Base-by-base conservation (phyloP, 208 protist genomes). In the Phytomonas serpens region DNA sequence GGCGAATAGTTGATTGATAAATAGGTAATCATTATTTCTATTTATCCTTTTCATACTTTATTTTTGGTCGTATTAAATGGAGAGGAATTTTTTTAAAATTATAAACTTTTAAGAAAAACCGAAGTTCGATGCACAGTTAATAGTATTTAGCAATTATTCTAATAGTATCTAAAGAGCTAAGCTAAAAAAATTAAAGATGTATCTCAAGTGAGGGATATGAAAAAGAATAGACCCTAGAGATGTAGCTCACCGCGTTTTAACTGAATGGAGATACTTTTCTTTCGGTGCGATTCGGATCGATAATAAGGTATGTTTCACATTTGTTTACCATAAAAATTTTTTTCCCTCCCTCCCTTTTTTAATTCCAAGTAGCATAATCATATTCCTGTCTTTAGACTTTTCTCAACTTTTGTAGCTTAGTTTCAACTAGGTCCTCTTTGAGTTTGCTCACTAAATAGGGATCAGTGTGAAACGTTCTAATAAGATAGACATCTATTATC, bases 21-120 rank as follows among this genome's bases (percentile, higher is more conserved):
- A 3, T 23, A 19, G 16, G 11, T 31, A 36, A 29, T 70, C 14
- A 47, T 69, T 64, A 64, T 62, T 74, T 72, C 70, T 63, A 14
- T 76, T 69, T 69, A 64, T 74, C 52, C 65, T 77, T 77, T 42
- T 40, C 13, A 19, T 11, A 0, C 47, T 27, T 27, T 19, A n/a
- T 52, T 52, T 57, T 57, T 57, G 2, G 13, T 57, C 16, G 23
- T 5, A 27, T 27, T 57, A 27, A 57, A 27, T 9, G 2, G 19
- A 9, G 47, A 57, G 23, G 47, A 34, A 10, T 29, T 61, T 69
- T 75, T 51, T 42, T 65, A 36, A n/a, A 31, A n/a, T 40, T 27
- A 30, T 67, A 64, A 66, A 64, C 19, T 16, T 33, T 34, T 27
- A 27, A 57, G n/a, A 32, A 73, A 66, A 34, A 67, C 38, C 51